Evolutionary conservation across 345 rosid genomes (phyloP).

Genomic region (Salix brachista): DNA sequence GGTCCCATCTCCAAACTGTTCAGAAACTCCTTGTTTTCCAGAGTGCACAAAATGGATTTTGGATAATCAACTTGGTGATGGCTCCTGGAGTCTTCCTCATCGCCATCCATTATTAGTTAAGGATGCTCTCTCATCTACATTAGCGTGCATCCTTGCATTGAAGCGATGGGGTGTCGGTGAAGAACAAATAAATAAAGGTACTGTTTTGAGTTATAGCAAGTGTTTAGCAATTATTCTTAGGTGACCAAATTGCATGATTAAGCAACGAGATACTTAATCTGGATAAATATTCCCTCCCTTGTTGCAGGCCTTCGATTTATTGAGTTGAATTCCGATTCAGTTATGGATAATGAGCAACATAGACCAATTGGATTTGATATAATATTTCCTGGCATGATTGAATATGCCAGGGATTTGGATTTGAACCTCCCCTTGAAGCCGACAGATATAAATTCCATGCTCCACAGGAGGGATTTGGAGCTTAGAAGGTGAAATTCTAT

Average conservation of each 20-base stretch:
- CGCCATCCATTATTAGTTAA: conserved; percentile 43
- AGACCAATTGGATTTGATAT: conserved; percentile 73
- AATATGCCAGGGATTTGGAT: conserved; percentile 54
- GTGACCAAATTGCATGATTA: too few species aligned
- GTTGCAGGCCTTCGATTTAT: conserved; percentile 66
- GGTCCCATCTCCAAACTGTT: conserved; percentile 62
- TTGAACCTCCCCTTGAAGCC: conserved; percentile 57
- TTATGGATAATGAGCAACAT: conserved; percentile 50
- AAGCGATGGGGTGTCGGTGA: conserved; percentile 75
- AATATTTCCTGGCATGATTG: conserved; percentile 79
- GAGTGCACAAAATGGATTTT: conserved; percentile 61
- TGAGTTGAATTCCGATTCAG: conserved; percentile 50
- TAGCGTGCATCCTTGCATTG: conserved; percentile 73
- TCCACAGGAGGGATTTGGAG: conserved; percentile 46
- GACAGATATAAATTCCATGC: conserved; percentile 42
- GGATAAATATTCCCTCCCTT: conserved; percentile 7
- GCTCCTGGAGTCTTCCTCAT: conserved; percentile 73
- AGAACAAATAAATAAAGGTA: conserved; percentile 58
- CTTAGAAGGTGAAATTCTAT: conserved; percentile 46
- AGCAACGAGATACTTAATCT: background rate
- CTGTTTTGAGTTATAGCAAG: background rate
- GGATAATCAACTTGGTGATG: conserved; percentile 70
- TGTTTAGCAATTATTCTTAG: too few species aligned
- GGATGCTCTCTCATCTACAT: conserved; percentile 66
- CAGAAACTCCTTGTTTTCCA: conserved; percentile 57